Percentiles rank a stretch among this genome's conserved stretches.
These are phyloP conservation scores for Sporisorium iseilematis-ciliati DNA, from an alignment of 1,284 basidiomycete species.

Conservation along the genomic window DNA sequence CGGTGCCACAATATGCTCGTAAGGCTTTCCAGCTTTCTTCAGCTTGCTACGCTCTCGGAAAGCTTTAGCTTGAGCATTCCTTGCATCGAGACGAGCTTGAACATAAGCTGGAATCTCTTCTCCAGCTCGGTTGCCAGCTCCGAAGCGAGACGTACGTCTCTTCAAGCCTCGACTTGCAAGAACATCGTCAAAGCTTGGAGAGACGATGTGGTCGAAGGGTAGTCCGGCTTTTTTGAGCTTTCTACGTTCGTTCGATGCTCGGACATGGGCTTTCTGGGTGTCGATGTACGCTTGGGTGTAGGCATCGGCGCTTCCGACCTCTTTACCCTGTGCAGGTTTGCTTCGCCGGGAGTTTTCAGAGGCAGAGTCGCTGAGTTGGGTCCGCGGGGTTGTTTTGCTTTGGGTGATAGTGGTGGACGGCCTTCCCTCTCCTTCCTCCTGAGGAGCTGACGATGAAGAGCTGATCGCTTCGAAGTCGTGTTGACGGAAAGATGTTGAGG, in stretches of 20 bases:
- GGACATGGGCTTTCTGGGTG: not conserved
- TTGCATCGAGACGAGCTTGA: no score
- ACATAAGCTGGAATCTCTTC: no score
- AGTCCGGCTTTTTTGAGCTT: not conserved
- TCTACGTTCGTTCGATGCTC: not conserved
- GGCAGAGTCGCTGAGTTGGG: no score
- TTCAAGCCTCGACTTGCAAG: not conserved
- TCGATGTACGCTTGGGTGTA: not conserved
- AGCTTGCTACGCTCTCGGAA: not conserved
- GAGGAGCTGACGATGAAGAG: no score
- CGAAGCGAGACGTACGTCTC: not conserved
- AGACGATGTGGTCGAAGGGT: not conserved
- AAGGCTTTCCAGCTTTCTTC: not conserved
- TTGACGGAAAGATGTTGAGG: no score
- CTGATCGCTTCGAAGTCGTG: no score
- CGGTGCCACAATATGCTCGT: constrained; percentile 2
- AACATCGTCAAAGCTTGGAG: not conserved
- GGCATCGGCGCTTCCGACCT: not conserved
- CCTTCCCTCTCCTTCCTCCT: no score
- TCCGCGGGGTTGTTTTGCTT: no score
- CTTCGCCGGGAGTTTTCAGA: not conserved
- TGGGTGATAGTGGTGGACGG: no score
- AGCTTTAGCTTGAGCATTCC: not conserved
- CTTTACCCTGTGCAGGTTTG: not conserved
- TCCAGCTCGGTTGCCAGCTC: not conserved